Conservation (phyloP, 2,329 filamentous ascomycete species). For the Trichophyton rubrum region DNA sequence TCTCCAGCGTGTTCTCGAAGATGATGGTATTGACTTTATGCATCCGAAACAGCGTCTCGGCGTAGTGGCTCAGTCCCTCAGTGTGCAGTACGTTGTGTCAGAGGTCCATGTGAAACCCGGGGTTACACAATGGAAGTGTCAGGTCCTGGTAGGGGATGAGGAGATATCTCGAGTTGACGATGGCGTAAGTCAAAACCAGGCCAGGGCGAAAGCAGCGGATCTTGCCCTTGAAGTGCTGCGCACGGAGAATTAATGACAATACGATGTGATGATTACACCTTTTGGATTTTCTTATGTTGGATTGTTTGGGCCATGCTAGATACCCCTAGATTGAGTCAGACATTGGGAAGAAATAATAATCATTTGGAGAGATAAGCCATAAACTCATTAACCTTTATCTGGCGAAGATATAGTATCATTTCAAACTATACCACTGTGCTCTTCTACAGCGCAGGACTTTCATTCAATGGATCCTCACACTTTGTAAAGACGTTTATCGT, state of each 20-base stretch:
- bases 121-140: constrained; percentile 27
- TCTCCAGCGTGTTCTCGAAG: constrained; percentile 47
- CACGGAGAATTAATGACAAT: neutral
- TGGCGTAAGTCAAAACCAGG: constrained; percentile 41
- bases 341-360: neutral
- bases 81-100: constrained; percentile 40
- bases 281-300: neutral
- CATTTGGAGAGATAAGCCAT: neutral
- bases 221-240: constrained; percentile 32
- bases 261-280: neutral
- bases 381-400: neutral
- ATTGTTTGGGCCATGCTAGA: neutral
- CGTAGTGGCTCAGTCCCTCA: constrained; percentile 40
- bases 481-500: neutral
- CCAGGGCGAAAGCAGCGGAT: constrained; percentile 45
- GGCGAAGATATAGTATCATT: neutral
- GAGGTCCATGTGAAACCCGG: constrained; percentile 6
- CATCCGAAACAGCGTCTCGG: constrained; percentile 59
- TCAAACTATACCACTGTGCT: neutral
- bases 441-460: neutral
- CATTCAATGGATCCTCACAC: neutral
- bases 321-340: neutral
- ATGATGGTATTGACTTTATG: constrained; percentile 42
- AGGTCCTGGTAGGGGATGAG: constrained; percentile 38
- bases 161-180: constrained; percentile 36